These are phyloP conservation scores for Heterobasidion occidentale DNA, from an alignment of 1,284 basidiomycete species.

Conservation along the genomic window DNA sequence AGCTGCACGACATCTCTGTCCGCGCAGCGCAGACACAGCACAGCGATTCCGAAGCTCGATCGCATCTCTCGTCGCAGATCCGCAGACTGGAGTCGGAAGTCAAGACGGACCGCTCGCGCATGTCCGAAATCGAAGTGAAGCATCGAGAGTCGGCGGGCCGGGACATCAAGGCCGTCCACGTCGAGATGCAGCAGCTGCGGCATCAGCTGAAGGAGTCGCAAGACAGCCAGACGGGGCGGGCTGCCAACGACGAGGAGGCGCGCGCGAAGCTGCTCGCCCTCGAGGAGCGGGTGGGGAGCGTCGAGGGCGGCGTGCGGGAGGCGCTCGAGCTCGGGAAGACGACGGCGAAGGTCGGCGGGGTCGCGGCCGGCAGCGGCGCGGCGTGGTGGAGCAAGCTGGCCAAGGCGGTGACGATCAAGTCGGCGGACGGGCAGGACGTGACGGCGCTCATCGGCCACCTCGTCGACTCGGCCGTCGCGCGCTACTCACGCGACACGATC, in stretches of 20 bases:
- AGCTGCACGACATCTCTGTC: constrained; percentile 31
- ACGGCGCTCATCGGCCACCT: constrained; percentile 63
- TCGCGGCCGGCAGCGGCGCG: constrained; percentile 25
- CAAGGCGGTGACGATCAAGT: constrained; percentile 56
- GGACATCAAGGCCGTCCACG: constrained; percentile 39
- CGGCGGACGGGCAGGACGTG: constrained; percentile 70
- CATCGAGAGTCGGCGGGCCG: constrained; percentile 33
- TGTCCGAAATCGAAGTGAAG: constrained; percentile 47
- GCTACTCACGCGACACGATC: constrained; percentile 28
- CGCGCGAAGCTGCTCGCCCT: constrained; percentile 43
- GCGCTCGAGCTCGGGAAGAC: constrained; percentile 61
- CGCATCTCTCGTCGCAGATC: constrained; percentile 44
- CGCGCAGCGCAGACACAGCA: constrained; percentile 49
- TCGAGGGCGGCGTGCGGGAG: constrained; percentile 68
- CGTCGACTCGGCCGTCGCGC: constrained; percentile 58
- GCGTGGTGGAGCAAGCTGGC: constrained; percentile 56
- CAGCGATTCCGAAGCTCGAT: constrained; percentile 35
- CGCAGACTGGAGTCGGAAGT: constrained; percentile 51
- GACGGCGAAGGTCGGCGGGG: constrained; percentile 25
- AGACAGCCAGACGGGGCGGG: not conserved
- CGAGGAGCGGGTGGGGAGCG: constrained; percentile 51
- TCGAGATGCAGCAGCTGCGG: constrained; percentile 47
- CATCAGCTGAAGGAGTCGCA: constrained; percentile 30
- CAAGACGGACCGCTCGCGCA: constrained; percentile 42
- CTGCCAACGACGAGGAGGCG: constrained; percentile 45